Conservation (phyloP, 1,139 yeast genomes). For the Tardiomyces depauwii region DNA sequence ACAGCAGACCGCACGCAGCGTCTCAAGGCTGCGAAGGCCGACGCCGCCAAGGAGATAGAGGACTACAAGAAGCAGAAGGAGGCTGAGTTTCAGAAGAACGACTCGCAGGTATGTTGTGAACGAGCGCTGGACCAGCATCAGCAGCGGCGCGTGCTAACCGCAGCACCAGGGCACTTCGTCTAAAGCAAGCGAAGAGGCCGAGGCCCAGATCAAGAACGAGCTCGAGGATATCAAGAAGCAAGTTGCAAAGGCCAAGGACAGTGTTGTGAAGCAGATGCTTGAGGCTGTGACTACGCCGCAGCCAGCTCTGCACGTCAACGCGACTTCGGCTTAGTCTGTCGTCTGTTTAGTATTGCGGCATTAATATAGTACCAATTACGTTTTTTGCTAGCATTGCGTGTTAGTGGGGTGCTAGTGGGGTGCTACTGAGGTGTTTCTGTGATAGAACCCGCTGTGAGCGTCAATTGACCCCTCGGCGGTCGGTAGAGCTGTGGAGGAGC, state of each 20-base stretch:
- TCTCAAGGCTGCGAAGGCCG: constrained; percentile 87
- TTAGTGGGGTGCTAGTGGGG: no score
- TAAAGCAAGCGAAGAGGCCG: constrained; percentile 63
- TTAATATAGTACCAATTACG: no score
- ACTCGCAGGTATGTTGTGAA: constrained; percentile 38
- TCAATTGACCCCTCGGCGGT: no score
- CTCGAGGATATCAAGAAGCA: constrained; percentile 51
- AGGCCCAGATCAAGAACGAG: constrained; percentile 24
- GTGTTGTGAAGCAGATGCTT: constrained; percentile 65
- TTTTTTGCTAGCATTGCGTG: no score
- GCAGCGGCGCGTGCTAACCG: constrained; percentile 2
- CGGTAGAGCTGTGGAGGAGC: no score
- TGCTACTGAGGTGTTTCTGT: no score
- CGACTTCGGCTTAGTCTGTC: constrained; percentile 20
- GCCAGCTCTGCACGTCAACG: constrained; percentile 77
- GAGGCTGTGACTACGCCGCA: constrained; percentile 72
- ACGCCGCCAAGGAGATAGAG: constrained; percentile 83
- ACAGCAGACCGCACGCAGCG: constrained; percentile 56
- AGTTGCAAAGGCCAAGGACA: constrained; percentile 50
- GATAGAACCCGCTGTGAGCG: no score
- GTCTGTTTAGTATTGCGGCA: no score
- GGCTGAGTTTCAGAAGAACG: constrained; percentile 62
- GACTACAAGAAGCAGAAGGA: constrained; percentile 82
- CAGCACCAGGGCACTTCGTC: constrained; percentile 55
- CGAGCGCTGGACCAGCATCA: no score